Evolutionary conservation across 257 asterid species (phyloP).

Genomic region (Rehmannia glutinosa): DNA sequence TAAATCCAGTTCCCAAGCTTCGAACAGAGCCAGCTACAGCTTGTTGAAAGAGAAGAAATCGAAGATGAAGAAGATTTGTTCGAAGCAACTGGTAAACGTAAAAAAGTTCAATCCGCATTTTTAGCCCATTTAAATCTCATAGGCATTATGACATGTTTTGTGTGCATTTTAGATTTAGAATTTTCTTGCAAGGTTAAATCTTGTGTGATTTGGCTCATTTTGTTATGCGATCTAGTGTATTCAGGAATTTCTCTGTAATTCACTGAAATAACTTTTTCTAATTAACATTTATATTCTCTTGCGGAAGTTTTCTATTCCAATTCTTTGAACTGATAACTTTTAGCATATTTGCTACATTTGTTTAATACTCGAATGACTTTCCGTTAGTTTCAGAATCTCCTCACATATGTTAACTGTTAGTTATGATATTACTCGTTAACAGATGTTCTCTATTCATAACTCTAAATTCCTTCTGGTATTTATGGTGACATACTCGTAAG

Average conservation of each 20-base stretch:
- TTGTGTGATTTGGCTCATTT: no score
- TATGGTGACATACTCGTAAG: not conserved
- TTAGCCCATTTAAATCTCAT: slow-evolving; percentile 3
- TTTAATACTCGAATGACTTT: not conserved
- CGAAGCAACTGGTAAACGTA: slow-evolving; percentile 96
- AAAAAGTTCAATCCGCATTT: not conserved
- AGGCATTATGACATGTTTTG: not conserved
- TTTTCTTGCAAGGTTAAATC: no score
- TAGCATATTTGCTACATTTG: not conserved
- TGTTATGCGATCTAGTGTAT: no score
- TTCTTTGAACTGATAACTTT: not conserved
- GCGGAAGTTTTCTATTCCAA: not conserved
- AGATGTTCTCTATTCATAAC: not conserved
- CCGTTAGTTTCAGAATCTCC: not conserved
- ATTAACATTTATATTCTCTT: not conserved
- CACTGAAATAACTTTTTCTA: not conserved
- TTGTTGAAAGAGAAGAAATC: slow-evolving; percentile 80
- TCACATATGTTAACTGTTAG: not conserved
- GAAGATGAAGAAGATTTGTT: slow-evolving; percentile 94
- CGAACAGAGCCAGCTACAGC: slow-evolving; percentile 89
- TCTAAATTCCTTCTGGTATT: not conserved
- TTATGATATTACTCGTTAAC: not conserved
- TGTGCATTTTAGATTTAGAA: not conserved
- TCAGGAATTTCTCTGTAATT: not conserved
- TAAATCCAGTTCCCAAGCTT: no score